phyloP scores from a whole-genome alignment of 257 asterid species.

The Nicotiana tabacum region DNA sequence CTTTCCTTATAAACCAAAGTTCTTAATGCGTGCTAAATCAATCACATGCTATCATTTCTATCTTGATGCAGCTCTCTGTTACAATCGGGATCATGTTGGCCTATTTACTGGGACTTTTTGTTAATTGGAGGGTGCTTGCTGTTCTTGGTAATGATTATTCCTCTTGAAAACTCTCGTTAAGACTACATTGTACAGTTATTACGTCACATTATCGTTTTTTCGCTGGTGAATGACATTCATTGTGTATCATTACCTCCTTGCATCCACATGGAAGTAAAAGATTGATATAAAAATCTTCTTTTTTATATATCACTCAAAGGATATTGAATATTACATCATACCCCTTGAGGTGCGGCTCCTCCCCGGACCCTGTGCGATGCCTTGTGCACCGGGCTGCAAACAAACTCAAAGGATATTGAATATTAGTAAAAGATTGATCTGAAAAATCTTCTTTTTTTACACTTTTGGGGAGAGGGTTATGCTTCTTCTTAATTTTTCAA shows the following conservation, averaged over 20 bases:
- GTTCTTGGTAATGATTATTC: slow-evolving; percentile 57
- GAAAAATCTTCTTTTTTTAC: neutral
- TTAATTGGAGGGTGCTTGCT: slow-evolving; percentile 83
- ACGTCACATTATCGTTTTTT: neutral
- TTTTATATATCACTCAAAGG: too few species aligned
- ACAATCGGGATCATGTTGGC: slow-evolving; percentile 88
- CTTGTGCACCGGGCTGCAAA: too few species aligned
- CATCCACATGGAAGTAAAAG: neutral
- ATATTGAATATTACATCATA: too few species aligned
- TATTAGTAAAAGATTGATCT: neutral
- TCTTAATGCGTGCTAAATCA: neutral
- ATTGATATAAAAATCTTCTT: too few species aligned
- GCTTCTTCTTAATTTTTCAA: neutral
- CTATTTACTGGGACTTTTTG: slow-evolving; percentile 75
- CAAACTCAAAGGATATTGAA: neutral
- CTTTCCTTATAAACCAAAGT: neutral
- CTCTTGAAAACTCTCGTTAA: slow-evolving; percentile 7
- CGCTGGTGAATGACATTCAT: neutral
- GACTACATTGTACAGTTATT: neutral
- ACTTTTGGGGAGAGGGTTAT: neutral
- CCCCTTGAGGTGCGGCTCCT: too few species aligned
- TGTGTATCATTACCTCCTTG: neutral
- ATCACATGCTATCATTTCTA: neutral
- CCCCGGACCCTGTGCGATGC: too few species aligned
- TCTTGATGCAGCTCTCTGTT: slow-evolving; percentile 65